Conservation (phyloP, 805 yeast species). For the Kazachstania viticola region DNA sequence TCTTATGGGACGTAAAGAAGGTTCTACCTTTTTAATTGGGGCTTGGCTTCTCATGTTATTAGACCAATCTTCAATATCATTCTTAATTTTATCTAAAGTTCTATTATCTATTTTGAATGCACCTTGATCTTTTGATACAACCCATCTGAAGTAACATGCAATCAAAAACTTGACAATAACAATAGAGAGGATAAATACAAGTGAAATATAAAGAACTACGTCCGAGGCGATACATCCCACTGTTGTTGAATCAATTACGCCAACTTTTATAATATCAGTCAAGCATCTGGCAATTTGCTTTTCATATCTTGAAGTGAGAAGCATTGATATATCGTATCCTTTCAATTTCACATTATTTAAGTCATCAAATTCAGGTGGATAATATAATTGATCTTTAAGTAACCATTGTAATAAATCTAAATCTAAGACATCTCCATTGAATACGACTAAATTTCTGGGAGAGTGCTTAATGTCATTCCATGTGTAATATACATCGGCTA, state of each 20-base stretch:
- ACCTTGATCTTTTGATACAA: conserved; percentile 69
- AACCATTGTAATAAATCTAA: conserved; percentile 69
- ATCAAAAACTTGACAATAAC: conserved; percentile 66
- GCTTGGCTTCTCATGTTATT: conserved; percentile 45
- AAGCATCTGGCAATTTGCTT: conserved; percentile 72
- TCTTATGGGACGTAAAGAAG: conserved; percentile 37
- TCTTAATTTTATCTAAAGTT: conserved; percentile 49
- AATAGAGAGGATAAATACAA: conserved; percentile 74
- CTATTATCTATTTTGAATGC: conserved; percentile 51
- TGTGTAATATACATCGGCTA: conserved; percentile 75
- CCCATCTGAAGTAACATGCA: conserved; percentile 88
- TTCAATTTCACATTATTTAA: conserved; percentile 41
- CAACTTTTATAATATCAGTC: conserved; percentile 78
- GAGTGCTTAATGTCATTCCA: conserved; percentile 77
- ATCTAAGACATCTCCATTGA: conserved; percentile 82
- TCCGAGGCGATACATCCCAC: conserved; percentile 91
- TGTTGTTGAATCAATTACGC: conserved; percentile 77
- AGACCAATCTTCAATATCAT: conserved; percentile 77
- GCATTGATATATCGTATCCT: conserved; percentile 75
- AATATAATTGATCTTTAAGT: conserved; percentile 51
- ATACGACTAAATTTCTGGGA: conserved; percentile 71
- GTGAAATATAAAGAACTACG: conserved; percentile 68
- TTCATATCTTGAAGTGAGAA: conserved; percentile 50
- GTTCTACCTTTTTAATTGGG: conserved; percentile 42
- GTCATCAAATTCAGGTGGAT: conserved; percentile 60